Evolutionary conservation across 331 rosid genomes (phyloP), one percentile per base, ranked within the genome.

Genomic region (Ulmus americana): DNA sequence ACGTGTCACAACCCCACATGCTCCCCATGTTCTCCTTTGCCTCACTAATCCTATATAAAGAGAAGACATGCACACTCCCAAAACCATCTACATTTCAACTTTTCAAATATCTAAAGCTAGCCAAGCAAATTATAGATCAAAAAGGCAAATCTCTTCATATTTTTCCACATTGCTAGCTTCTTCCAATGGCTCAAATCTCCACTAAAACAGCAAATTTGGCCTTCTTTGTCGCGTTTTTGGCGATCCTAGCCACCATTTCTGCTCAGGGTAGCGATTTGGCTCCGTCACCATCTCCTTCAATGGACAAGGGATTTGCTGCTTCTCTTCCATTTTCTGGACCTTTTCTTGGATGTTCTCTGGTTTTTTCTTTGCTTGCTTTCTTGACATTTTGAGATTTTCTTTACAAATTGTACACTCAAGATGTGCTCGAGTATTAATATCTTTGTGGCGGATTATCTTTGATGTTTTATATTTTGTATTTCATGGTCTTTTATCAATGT

Each of bases 1-100:
- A 18, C 39, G 59, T 54, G 59, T 54, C 59, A 54, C 8, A 54
- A 54, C 9, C 59, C 59, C 59, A 20, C 59, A 54, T 16, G 59
- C 39, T 54, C 12, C 35, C 59, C 59, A 54, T 14, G 59, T 54
- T 54, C 39, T 54, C 59, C 9, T 8, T 49, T 6, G 20, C 38
- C 15, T 14, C 7, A 54, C 35, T 6, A 7, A 16, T 54, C 2
- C 40, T 16, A 22, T 16, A 8, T 22, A 54, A 54, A 54, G 10
- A 28, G 6, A 18, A 54, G 7, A 49, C 5, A 18, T 1, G 20
- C 39, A 54, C 9, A 54, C 13, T 22, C 9, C 6, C 15, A 50
- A 50, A 13, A 50, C 55, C 49, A 14, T 50, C 8, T 8, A 0
- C 38, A 53, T 14, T 13, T n/a, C 13, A 7, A 14, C 22, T 8